Evolutionary conservation across 164 flowering plant species (phyloP).

Genomic region (Litsea cubeba): DNA sequence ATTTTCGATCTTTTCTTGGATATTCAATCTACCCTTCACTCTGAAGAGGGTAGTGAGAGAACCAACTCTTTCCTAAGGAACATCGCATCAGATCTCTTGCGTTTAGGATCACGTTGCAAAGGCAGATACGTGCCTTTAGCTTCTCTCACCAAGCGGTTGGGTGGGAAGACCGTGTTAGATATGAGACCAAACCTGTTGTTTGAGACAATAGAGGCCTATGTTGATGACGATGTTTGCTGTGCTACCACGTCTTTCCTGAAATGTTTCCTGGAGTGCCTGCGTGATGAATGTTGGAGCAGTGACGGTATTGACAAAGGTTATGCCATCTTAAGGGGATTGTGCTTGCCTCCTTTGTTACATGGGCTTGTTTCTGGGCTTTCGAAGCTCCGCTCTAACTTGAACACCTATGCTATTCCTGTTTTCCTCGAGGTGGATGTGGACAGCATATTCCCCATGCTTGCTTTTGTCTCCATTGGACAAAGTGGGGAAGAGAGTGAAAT

Average conservation of each 20-base stretch:
- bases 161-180: slow-evolving; percentile 62
- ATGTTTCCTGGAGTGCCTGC: slow-evolving; percentile 81
- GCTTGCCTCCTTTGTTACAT: slow-evolving; percentile 69
- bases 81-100: slow-evolving; percentile 69
- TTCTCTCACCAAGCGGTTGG: slow-evolving; percentile 85
- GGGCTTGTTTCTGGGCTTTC: slow-evolving; percentile 88
- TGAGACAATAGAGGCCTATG: slow-evolving; percentile 63
- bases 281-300: slow-evolving; percentile 91
- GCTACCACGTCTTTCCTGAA: slow-evolving; percentile 86
- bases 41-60: slow-evolving; percentile 41
- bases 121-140: slow-evolving; percentile 95
- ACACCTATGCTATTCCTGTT: slow-evolving; percentile 79
- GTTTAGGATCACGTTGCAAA: slow-evolving; percentile 85
- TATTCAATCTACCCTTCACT: slow-evolving; percentile 48
- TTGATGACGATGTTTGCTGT: slow-evolving; percentile 94
- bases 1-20: slow-evolving; percentile 86
- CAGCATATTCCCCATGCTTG: slow-evolving; percentile 82
- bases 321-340: slow-evolving; percentile 49
- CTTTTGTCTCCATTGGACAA: slow-evolving; percentile 50
- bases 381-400: slow-evolving; percentile 85
- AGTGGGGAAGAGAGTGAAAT: slow-evolving; percentile 29
- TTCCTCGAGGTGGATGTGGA: slow-evolving; percentile 82
- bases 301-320: slow-evolving; percentile 86
- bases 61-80: slow-evolving; percentile 41
- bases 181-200: slow-evolving; percentile 60